A percentile compares a stretch with the other conserved stretches of the same genome.
Evolutionary conservation across 78 protist species (phyloP).

Genomic region (Cavenderia fasciculata): DNA sequence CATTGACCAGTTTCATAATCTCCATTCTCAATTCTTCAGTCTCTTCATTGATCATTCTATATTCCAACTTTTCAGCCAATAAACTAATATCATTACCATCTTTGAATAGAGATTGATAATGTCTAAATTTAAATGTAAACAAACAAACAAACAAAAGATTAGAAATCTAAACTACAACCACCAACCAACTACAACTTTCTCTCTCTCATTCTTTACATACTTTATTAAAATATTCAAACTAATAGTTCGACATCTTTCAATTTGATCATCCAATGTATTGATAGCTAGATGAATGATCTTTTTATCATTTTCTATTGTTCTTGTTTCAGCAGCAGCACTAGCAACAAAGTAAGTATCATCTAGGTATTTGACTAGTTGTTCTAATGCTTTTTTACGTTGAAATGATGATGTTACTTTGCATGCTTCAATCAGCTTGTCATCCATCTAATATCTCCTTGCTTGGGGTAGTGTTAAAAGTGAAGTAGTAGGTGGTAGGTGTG

Average conservation of each 20-base stretch:
- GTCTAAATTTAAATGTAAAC: background rate
- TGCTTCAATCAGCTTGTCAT: too few species aligned
- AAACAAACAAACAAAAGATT: background rate
- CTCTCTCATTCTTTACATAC: background rate
- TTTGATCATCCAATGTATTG: background rate
- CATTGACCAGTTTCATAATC: background rate
- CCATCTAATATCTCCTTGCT: too few species aligned
- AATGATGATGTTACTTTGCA: too few species aligned
- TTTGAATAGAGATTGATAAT: background rate
- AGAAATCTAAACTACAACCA: background rate
- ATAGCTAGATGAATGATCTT: too few species aligned
- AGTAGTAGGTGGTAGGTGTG: too few species aligned
- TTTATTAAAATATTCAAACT: slow-evolving; percentile 3
- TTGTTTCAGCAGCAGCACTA: too few species aligned
- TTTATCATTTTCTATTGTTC: too few species aligned
- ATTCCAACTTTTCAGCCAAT: slow-evolving; percentile 11
- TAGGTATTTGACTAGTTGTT: too few species aligned
- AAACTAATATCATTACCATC: background rate
- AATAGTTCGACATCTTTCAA: slow-evolving; percentile 40
- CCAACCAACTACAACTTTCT: too few species aligned
- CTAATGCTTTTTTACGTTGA: background rate
- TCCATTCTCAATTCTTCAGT: slow-evolving; percentile 39
- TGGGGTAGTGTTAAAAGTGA: too few species aligned
- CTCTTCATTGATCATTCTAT: background rate
- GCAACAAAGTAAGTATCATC: too few species aligned